Percentiles rank a stretch among this genome's conserved stretches.
phyloP scores from a whole-genome alignment of 2,329 filamentous ascomycete genomes.

The Colletotrichum chlorophyti region DNA sequence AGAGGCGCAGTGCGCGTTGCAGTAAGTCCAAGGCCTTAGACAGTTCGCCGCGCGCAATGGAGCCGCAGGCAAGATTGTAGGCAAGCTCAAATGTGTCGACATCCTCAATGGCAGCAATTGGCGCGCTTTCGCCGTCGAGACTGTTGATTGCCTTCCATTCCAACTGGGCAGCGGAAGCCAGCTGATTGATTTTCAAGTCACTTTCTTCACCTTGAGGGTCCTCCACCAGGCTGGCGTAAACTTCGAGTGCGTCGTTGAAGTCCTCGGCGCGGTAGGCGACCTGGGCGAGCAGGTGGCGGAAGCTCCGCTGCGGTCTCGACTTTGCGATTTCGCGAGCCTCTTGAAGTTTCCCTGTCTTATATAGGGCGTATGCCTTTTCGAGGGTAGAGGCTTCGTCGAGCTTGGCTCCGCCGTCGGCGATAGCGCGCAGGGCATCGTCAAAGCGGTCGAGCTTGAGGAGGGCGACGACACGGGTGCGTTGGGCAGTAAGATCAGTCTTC shows the following conservation, averaged over 20 bases:
- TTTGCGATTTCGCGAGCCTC: slow-evolving; percentile 59
- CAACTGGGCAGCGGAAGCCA: slow-evolving; percentile 75
- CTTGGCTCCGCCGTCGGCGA: slow-evolving; percentile 67
- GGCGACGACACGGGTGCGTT: slow-evolving; percentile 75
- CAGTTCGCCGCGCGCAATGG: slow-evolving; percentile 73
- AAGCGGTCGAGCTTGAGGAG: slow-evolving; percentile 84
- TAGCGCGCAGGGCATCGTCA: slow-evolving; percentile 74
- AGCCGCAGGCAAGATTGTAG: slow-evolving; percentile 79
- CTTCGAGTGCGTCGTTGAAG: slow-evolving; percentile 69
- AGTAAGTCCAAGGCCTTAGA: slow-evolving; percentile 70
- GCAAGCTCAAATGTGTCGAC: slow-evolving; percentile 81
- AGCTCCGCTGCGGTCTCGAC: slow-evolving; percentile 42
- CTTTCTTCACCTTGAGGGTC: slow-evolving; percentile 64
- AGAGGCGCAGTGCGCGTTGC: slow-evolving; percentile 73
- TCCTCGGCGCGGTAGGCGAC: slow-evolving; percentile 77
- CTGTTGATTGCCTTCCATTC: slow-evolving; percentile 68
- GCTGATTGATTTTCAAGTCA: slow-evolving; percentile 79
- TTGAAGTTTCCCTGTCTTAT: slow-evolving; percentile 75
- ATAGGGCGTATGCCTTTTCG: slow-evolving; percentile 83
- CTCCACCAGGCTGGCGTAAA: slow-evolving; percentile 67
- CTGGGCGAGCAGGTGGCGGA: slow-evolving; percentile 66
- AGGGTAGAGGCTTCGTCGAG: slow-evolving; percentile 68
- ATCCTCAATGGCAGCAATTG: slow-evolving; percentile 62
- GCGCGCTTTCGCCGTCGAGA: slow-evolving; percentile 20
- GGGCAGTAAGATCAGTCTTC: slow-evolving; percentile 64